Evolutionary conservation across 257 asterid species (phyloP), one percentile per base, ranked within the genome.

Genomic region (Coffea canephora): DNA sequence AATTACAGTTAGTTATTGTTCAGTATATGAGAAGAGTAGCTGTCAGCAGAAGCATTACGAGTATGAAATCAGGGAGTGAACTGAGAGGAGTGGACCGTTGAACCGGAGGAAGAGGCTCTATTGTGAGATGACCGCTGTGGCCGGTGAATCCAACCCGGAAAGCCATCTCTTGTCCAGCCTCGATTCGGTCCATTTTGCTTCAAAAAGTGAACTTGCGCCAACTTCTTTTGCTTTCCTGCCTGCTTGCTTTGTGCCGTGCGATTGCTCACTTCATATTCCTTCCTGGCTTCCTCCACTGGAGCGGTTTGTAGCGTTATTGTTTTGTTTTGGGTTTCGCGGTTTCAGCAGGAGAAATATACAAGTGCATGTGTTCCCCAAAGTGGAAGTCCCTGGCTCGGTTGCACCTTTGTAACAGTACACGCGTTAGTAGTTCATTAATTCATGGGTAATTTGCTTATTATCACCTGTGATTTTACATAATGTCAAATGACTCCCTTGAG

Each of bases 91-190:
- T 80, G 71, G 82, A 89, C 75, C 92, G 89, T 69, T 91, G 84
- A 72, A 91, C 96, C 6, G 99, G 98, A 9, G 97, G 92, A 36
- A 93, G 91, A 79, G 98, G 98, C 81, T 95, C 97, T 77, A 95
- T 73, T 13, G 85, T 79, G 76, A 93, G 94, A 74, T 95, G 99
- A 68, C 98, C 99, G 69, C 95, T 86, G 86, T 93, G 92, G 54
- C 99, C 99, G 18, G 97, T 89, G 84, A 95, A 95, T 74, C 96
- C 96, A 78, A 95, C 89, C 85, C 97, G 89, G 87, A 91, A 93
- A 43, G 95, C 80, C 3, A 91, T 78, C 48, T 88, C 98, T 82
- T 88, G 88, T 25, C 90, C 82, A 2, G 90, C 92, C 39, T 84
- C 91, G 71, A 95, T 88, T 74, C 92, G 89, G 77, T 95, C 89